Percentiles rank a stretch among this genome's conserved stretches.
Evolutionary conservation across 2,329 filamentous ascomycete genomes (phyloP).

Genomic region (Microdochium bolleyi): DNA sequence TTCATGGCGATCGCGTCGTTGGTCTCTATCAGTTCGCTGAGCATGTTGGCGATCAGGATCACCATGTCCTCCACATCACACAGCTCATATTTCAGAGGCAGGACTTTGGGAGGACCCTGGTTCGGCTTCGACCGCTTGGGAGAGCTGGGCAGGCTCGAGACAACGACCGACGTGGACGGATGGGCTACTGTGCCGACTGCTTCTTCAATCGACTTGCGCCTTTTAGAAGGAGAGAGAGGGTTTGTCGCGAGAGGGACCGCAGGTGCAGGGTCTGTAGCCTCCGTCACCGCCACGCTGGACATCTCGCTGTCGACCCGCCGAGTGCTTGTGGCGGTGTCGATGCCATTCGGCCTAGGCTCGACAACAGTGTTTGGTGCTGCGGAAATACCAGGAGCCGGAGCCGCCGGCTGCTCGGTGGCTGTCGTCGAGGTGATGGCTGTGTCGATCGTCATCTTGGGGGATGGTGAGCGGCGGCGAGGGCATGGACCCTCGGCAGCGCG

Average conservation of each 20-base stretch:
- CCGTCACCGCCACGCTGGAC: not conserved
- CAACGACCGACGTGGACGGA: constrained; percentile 15
- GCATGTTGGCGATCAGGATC: constrained; percentile 86
- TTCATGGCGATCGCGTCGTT: constrained; percentile 84
- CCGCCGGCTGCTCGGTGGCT: not conserved
- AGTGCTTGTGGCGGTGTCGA: constrained; percentile 9
- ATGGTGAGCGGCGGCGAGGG: constrained; percentile 6
- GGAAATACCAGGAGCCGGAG: not conserved
- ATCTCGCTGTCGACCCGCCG: constrained; percentile 7
- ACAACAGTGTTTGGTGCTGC: not conserved
- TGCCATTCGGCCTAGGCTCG: not conserved
- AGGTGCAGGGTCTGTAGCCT: constrained; percentile 11
- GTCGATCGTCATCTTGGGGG: constrained; percentile 12
- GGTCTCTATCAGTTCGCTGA: constrained; percentile 86
- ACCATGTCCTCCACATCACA: constrained; percentile 83
- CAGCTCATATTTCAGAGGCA: constrained; percentile 72
- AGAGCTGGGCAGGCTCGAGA: constrained; percentile 23
- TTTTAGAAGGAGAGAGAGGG: constrained; percentile 29
- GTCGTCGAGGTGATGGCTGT: constrained; percentile 7
- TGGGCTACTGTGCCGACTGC: constrained; percentile 12
- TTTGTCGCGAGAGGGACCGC: constrained; percentile 6
- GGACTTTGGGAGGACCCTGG: constrained; percentile 41
- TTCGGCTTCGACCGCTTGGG: constrained; percentile 48
- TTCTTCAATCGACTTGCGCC: constrained; percentile 34
- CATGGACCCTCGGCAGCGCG: constrained; percentile 13